Conservation (phyloP, 352 stramenopile species). For the Aphanomyces cochlioides region DNA sequence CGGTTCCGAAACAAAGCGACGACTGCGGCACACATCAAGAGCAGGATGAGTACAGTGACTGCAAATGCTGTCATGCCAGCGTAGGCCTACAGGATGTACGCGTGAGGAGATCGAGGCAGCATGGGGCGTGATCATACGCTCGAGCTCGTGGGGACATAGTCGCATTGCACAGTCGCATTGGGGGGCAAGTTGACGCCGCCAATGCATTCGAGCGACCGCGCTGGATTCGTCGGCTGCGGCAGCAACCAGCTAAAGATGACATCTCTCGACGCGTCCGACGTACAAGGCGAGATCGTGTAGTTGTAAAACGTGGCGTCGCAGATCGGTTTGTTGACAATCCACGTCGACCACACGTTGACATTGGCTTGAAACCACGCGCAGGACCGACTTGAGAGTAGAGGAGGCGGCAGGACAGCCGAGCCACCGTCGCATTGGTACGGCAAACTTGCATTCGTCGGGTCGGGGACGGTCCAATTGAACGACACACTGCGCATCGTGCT, state of each 20-base stretch:
- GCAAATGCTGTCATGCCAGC: conserved; percentile 16
- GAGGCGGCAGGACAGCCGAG: conserved; percentile 31
- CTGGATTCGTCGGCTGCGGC: conserved; percentile 24
- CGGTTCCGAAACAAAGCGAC: conserved; percentile 27
- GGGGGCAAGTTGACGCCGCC: conserved; percentile 13
- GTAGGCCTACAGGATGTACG: conserved; percentile 4
- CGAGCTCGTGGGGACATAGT: conserved; percentile 18
- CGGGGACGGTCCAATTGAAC: conserved; percentile 43
- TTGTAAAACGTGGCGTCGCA: conserved; percentile 48
- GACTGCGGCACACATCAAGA: conserved; percentile 6
- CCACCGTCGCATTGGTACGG: conserved; percentile 46
- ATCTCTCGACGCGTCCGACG: conserved; percentile 32
- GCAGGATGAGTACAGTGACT: conserved; percentile 14
- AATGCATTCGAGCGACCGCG: conserved; percentile 37
- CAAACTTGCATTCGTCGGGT: conserved; percentile 37
- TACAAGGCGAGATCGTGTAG: conserved; percentile 41
- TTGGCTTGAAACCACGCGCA: conserved; percentile 45
- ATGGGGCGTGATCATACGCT: background rate
- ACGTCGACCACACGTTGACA: conserved; percentile 35
- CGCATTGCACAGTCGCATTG: conserved; percentile 6
- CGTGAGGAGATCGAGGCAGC: background rate
- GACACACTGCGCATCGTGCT: conserved; percentile 26
- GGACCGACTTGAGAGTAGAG: conserved; percentile 41
- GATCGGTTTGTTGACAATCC: conserved; percentile 36
- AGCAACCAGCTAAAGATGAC: conserved; percentile 46